phyloP scores from a whole-genome alignment of 2,329 filamentous ascomycete genomes.

The Paramyrothecium roridum region DNA sequence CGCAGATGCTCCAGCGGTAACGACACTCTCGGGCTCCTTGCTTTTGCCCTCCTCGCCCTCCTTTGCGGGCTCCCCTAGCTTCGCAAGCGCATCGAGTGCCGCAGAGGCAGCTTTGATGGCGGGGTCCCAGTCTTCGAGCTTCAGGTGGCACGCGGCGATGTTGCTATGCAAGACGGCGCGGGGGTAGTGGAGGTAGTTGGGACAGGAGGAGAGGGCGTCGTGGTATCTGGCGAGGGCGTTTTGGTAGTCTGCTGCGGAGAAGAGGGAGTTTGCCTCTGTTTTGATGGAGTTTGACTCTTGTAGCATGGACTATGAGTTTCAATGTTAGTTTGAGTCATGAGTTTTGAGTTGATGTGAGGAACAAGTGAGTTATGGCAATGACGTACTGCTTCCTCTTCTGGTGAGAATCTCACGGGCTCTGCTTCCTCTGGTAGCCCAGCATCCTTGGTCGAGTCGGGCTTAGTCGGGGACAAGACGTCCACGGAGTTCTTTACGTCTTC shows the following conservation, averaged over 20 bases:
- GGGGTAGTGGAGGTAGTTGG: constrained; percentile 83
- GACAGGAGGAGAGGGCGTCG: constrained; percentile 73
- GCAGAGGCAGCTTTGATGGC: constrained; percentile 71
- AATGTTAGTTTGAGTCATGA: neutral
- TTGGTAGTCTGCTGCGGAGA: constrained; percentile 67
- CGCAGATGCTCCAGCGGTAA: too few relatives aligned
- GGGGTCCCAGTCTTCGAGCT: constrained; percentile 80
- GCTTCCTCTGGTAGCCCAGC: constrained; percentile 14
- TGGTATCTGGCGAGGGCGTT: constrained; percentile 82
- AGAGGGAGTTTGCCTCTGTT: constrained; percentile 74
- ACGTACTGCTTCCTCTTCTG: constrained; percentile 56
- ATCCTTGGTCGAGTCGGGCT: neutral
- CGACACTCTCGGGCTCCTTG: constrained; percentile 35
- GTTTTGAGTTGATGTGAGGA: neutral
- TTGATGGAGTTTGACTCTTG: constrained; percentile 72
- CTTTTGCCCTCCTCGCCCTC: constrained; percentile 40
- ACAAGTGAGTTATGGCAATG: neutral
- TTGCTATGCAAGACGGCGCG: constrained; percentile 85
- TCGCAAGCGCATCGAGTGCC: constrained; percentile 70
- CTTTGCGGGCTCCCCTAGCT: constrained; percentile 40
- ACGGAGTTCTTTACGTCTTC: neutral
- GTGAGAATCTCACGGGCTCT: constrained; percentile 38
- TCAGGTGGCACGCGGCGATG: constrained; percentile 83
- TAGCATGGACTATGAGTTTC: constrained; percentile 55
- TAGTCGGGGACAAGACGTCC: neutral